phyloP scores from a whole-genome alignment of 495 filamentous ascomycete species.

The Daldinia concentrica region DNA sequence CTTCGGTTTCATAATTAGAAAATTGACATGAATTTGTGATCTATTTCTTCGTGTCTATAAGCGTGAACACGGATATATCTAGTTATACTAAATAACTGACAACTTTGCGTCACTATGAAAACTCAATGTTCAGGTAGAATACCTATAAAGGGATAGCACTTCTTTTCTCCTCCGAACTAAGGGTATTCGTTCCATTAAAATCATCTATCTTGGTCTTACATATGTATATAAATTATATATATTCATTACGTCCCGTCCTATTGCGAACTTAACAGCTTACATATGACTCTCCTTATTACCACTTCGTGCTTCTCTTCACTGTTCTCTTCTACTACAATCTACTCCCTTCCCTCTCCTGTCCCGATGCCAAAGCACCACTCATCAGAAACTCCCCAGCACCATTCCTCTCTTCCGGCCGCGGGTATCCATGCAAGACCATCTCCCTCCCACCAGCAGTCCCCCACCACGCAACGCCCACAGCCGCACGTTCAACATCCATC shows the following conservation, averaged over 20 bases:
- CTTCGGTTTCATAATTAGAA: neutral
- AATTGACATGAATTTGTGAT: neutral
- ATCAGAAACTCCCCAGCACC: slow-evolving; percentile 50
- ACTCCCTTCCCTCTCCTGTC: slow-evolving; percentile 14
- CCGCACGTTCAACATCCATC: slow-evolving; percentile 89
- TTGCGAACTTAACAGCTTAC: neutral
- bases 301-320: neutral
- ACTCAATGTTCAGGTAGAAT: neutral
- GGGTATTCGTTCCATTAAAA: slow-evolving; percentile 6
- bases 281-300: neutral
- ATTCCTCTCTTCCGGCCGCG: slow-evolving; percentile 6
- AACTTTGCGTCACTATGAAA: no score
- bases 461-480: slow-evolving; percentile 91
- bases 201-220: neutral
- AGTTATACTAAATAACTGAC: no score
- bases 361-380: slow-evolving; percentile 54
- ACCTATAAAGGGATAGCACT: no score
- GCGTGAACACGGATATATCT: no score
- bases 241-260: neutral
- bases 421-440: slow-evolving; percentile 46
- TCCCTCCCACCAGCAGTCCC: slow-evolving; percentile 55
- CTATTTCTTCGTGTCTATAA: no score
- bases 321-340: slow-evolving; percentile 9
- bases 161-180: neutral
- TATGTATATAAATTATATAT: neutral